A percentile compares a stretch with the other conserved stretches of the same genome.
These are phyloP conservation scores for Neurospora sp. DNA, from an alignment of 495 filamentous ascomycete genomes.

Conservation along the genomic window DNA sequence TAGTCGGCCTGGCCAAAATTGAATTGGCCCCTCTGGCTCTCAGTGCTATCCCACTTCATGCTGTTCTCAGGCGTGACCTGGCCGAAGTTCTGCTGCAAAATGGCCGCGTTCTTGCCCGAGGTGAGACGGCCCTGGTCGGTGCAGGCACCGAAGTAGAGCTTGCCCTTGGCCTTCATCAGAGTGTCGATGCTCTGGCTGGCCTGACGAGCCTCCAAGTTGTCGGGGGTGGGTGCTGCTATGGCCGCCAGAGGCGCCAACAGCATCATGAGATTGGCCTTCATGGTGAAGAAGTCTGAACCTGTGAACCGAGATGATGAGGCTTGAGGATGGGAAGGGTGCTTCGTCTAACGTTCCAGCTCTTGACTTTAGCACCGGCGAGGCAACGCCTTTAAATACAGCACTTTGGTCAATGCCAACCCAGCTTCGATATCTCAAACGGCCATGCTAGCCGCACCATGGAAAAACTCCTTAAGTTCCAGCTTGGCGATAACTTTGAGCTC, in stretches of 20 bases:
- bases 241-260: conserved; percentile 27
- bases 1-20: conserved; percentile 42
- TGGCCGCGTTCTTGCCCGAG: conserved; percentile 39
- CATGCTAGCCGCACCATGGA: background rate
- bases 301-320: background rate
- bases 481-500: background rate
- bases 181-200: conserved; percentile 39
- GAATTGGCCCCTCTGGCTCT: conserved; percentile 38
- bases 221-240: conserved; percentile 22
- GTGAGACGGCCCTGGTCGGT: conserved; percentile 44
- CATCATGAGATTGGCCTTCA: conserved; percentile 31
- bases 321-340: background rate
- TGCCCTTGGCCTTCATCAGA: conserved; percentile 49
- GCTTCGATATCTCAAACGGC: background rate
- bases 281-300: conserved; percentile 11
- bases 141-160: conserved; percentile 49
- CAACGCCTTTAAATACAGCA: conserved; percentile 1
- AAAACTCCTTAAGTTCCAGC: background rate
- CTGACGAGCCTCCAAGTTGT: conserved; percentile 27
- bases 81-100: conserved; percentile 52
- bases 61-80: conserved; percentile 58
- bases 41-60: conserved; percentile 52
- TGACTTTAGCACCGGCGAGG: background rate
- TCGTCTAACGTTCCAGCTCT: background rate
- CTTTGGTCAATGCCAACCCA: background rate